Evolutionary conservation across 2,329 filamentous ascomycete genomes (phyloP), one percentile per base, ranked within the genome.

Genomic region (Aspergillus luchuensis): DNA sequence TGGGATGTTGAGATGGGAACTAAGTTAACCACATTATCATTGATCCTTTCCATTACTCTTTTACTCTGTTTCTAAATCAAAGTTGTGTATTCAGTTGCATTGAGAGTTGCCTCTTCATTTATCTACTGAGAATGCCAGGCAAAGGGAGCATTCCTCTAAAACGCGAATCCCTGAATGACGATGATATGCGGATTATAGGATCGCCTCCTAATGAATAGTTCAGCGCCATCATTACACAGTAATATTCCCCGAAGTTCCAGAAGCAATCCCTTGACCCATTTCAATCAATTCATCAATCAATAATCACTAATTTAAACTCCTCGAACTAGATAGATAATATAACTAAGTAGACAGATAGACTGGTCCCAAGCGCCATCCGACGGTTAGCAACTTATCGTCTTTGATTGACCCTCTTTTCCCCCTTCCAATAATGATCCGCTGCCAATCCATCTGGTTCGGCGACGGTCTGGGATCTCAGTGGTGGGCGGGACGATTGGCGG

Each of bases 401-500:
- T 28, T 28, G 25, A 28, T 53, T 53, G 30, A 53, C 51, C 51
- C 51, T 28, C 25, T 28, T 28, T 28, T 28, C 28, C 43, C 38
- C 17, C 52, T 43, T 54, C 38, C 17, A 45, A 54, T 45, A 30
- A 30, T 45, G 7, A 39, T 30, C 21, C 25, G 43, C 25, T 17
- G 52, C 33, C 28, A 23, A 51, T 58, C 53, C 47, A 53, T 61
- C 58, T 63, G 53, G 49, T 54, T 61, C 58, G 56, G 61, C 60
- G 49, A 56, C 56, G 57, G 59, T 53, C 57, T 51, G 54, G 64
- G 64, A 64, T 61, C 60, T 59, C 38, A 56, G 54, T 53, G 51
- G 57, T 54, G 53, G 53, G 59, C 60, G 60, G 68, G 67, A 66
- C 69, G 71, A 73, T 74, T 74, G 72, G 73, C 63, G 70, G 70